These are phyloP conservation scores for Sphaerulina populicola DNA, from an alignment of 2,329 filamentous ascomycete species.

Conservation along the genomic window DNA sequence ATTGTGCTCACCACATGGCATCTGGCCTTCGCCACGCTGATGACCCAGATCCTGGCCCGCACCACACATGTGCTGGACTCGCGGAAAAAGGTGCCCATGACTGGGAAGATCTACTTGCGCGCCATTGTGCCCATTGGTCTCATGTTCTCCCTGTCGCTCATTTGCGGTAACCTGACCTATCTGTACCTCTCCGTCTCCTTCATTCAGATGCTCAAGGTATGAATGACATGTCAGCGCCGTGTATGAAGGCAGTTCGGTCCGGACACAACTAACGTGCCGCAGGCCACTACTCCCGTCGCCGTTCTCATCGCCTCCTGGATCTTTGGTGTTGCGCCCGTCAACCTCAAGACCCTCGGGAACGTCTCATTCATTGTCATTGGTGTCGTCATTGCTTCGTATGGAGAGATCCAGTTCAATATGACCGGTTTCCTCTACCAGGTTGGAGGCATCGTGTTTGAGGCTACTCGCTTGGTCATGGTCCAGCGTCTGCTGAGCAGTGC, in stretches of 20 bases:
- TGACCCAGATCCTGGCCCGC: conserved; percentile 87
- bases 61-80: conserved; percentile 86
- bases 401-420: conserved; percentile 88
- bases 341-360: conserved; percentile 80
- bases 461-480: conserved; percentile 74
- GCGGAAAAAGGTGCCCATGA: conserved; percentile 96
- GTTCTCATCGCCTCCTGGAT: conserved; percentile 84
- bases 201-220: conserved; percentile 97
- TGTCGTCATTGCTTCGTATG: conserved; percentile 87
- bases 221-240: background rate
- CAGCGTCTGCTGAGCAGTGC: conserved; percentile 71
- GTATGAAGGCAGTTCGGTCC: background rate
- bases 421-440: conserved; percentile 72
- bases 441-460: conserved; percentile 71
- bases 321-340: conserved; percentile 74
- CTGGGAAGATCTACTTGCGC: conserved; percentile 79
- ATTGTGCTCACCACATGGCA: conserved; percentile 95
- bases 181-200: conserved; percentile 92
- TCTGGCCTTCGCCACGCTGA: conserved; percentile 80
- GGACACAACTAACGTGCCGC: conserved; percentile 9
- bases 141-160: conserved; percentile 92
- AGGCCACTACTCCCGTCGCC: conserved; percentile 91
- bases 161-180: conserved; percentile 93
- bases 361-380: conserved; percentile 91
- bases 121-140: conserved; percentile 91